These are phyloP conservation scores for Serendipita sp. DNA, from an alignment of 768 basidiomycete species.

Conservation along the genomic window DNA sequence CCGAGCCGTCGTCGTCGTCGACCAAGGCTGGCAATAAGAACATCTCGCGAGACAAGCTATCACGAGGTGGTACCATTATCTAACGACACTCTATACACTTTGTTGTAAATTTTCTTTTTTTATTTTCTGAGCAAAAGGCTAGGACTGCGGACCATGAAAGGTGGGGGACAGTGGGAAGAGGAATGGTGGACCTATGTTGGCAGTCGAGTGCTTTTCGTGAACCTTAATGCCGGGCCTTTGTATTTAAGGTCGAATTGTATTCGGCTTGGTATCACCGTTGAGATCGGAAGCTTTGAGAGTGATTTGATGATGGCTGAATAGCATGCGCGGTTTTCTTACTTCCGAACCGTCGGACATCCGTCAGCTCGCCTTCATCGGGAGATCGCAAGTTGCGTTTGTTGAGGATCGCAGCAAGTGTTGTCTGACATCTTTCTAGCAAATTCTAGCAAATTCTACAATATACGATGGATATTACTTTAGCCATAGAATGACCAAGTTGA, in stretches of 20 bases:
- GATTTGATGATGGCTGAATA: no score
- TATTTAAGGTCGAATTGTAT: neutral
- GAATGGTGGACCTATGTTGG: neutral
- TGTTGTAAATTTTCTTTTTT: neutral
- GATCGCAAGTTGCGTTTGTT: no score
- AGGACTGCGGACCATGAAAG: neutral
- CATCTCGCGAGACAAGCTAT: neutral
- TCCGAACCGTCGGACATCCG: no score
- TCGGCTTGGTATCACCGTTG: neutral
- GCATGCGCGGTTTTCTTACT: no score
- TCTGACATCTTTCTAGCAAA: no score
- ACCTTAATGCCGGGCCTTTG: neutral
- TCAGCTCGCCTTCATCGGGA: no score
- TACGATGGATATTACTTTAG: no score
- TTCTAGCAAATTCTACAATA: no score
- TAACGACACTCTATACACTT: neutral
- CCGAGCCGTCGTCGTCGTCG: slow-evolving; percentile 30
- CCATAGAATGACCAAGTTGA: no score
- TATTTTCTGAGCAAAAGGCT: neutral
- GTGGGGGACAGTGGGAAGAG: neutral
- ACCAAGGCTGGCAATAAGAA: neutral
- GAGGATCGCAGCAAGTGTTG: no score
- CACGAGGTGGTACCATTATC: neutral
- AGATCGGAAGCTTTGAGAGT: neutral
- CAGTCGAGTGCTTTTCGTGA: neutral